Evolutionary conservation across 192 early-diverging fungal genomes (phyloP).

Genomic region (Diversispora eburnea): DNA sequence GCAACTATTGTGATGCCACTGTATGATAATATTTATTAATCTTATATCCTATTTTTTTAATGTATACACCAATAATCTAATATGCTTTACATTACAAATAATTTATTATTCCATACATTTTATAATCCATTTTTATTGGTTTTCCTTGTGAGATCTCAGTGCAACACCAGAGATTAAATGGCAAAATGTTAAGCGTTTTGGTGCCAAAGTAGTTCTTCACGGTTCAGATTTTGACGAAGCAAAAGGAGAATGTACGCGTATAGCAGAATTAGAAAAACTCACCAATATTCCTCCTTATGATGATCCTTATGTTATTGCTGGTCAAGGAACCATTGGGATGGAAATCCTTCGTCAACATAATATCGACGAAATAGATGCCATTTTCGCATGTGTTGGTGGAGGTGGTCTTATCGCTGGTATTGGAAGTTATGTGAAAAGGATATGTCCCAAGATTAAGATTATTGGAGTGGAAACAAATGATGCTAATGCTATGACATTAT

Average conservation of each 20-base stretch:
- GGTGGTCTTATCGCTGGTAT: constrained; percentile 94
- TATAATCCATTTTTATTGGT: not conserved
- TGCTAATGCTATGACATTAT: constrained; percentile 84
- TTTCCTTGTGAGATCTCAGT: constrained; percentile 16
- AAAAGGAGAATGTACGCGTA: constrained; percentile 76
- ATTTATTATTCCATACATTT: not conserved
- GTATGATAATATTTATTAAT: not conserved
- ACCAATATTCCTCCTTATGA: constrained; percentile 97
- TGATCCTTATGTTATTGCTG: constrained; percentile 98
- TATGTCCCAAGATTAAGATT: constrained; percentile 83
- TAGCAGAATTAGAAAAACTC: constrained; percentile 65
- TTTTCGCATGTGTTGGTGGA: constrained; percentile 92
- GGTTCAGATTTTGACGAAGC: constrained; percentile 96
- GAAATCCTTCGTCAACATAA: constrained; percentile 74
- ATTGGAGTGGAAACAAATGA: constrained; percentile 92
- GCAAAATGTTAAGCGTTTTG: constrained; percentile 85
- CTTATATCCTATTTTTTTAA: no score
- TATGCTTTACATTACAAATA: not conserved
- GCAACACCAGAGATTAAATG: constrained; percentile 80
- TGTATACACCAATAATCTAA: no score
- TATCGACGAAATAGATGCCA: constrained; percentile 69
- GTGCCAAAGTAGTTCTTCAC: constrained; percentile 83
- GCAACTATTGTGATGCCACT: constrained; percentile 98
- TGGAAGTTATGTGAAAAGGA: constrained; percentile 87
- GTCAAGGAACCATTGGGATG: constrained; percentile 93